Base-by-base conservation (phyloP, 768 basidiomycete genomes). In the Lentinula sp. region DNA sequence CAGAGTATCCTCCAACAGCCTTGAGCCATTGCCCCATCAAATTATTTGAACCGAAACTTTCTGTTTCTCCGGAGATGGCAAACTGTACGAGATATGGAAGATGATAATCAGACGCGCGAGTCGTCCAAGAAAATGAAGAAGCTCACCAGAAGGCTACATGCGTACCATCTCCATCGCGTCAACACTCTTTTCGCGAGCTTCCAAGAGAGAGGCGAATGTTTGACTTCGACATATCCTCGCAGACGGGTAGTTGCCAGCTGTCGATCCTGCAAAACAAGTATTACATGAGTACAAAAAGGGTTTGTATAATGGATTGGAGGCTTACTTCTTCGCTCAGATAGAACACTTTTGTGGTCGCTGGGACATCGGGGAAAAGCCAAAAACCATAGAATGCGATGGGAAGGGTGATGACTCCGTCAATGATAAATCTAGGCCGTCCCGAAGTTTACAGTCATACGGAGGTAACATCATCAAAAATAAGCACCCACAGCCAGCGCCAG, bases 321-420 rank as follows among this genome's bases (percentile, higher is more conserved):
- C 71, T 49, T 48, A 83, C 87, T 73, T 86, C 80, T 63, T 80
- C 67, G 3, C 79, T 80, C 9, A 90, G 76, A 71, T 87, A 90
- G 59, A 84, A 84, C 1, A 84, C 86, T 28, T 71, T 79, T 2
- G 86, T 88, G 0, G 82, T 85, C 15, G 78, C 74, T 1, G 88
- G 89, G 7, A 85, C 77, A 67, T 89, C 86, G 15, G 89, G 91
- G 69, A 91, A 91, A 37, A 88, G 75, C 32, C 87, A 65, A 67
- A 88, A 89, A 0, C 87, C 87, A 68, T 87, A 88, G 7, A 88
- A 66, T 1, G 88, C 87, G 62, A 90, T 85, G 0, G 87, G 87
- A 15, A 88, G 70, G 4, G 87, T 87, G 54, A 88, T 87, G n/a
- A 86, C 71, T 3, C 86, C 86, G 66, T 88, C 86, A 46, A 87